These are phyloP conservation scores for Eucalyptus grandis DNA, from an alignment of 345 rosid species.

Conservation along the genomic window DNA sequence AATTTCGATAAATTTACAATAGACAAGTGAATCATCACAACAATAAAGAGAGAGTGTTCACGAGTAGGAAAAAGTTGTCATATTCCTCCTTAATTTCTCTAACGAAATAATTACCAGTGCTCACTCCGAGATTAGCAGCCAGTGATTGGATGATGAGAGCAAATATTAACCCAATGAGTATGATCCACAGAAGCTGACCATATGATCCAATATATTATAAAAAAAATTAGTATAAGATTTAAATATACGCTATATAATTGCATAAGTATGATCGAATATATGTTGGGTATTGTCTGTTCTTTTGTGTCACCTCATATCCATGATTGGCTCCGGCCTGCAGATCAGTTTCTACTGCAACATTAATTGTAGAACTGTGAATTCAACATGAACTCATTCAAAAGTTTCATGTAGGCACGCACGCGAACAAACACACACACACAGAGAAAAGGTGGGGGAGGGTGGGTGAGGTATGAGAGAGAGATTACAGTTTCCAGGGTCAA, in stretches of 20 bases:
- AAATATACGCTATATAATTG: not conserved
- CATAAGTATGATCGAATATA: not conserved
- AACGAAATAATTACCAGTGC: conserved; percentile 16
- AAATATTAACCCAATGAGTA: conserved; percentile 46
- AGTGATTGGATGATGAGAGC: conserved; percentile 67
- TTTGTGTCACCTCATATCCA: conserved; percentile 27
- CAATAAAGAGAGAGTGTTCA: not conserved
- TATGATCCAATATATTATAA: not conserved
- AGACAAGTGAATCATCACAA: not conserved
- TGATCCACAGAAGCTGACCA: conserved; percentile 47
- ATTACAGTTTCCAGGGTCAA: conserved; percentile 19
- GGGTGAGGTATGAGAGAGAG: not conserved
- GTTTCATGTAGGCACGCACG: not conserved
- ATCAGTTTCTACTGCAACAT: conserved; percentile 60
- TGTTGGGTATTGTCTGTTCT: not conserved
- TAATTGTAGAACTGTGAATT: not conserved
- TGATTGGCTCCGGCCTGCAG: conserved; percentile 62
- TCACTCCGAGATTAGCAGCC: conserved; percentile 64
- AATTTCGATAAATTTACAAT: not conserved
- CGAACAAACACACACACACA: not conserved
- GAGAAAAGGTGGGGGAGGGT: not conserved
- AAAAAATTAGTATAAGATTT: too few relatives aligned
- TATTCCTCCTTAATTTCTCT: not conserved
- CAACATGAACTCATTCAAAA: not conserved
- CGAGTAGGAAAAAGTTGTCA: not conserved